Evolutionary conservation across 2,329 filamentous ascomycete genomes (phyloP).

Genomic region (Epichloe scottii): DNA sequence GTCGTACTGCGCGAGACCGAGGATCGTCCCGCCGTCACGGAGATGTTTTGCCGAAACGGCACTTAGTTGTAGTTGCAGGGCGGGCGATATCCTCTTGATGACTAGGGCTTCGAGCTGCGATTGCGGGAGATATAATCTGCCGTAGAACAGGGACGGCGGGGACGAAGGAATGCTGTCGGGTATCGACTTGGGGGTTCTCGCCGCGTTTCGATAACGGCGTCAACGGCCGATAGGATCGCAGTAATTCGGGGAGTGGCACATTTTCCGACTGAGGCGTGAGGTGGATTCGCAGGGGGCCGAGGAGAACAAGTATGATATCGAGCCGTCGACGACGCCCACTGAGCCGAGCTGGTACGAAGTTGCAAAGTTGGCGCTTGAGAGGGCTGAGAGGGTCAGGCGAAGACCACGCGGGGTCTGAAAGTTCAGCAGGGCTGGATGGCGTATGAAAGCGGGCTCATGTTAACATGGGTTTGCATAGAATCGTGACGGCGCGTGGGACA

Average conservation of each 20-base stretch:
- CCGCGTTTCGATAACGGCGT: slow-evolving; percentile 39
- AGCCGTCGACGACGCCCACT: slow-evolving; percentile 85
- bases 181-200: slow-evolving; percentile 6
- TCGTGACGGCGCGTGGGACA: background rate
- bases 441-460: slow-evolving; percentile 3
- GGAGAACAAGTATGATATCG: slow-evolving; percentile 93
- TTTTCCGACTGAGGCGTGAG: slow-evolving; percentile 56
- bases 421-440: slow-evolving; percentile 59
- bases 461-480: slow-evolving; percentile 7
- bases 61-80: slow-evolving; percentile 67
- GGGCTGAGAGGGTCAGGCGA: slow-evolving; percentile 76
- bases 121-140: slow-evolving; percentile 68
- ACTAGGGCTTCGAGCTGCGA: slow-evolving; percentile 81
- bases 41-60: slow-evolving; percentile 62
- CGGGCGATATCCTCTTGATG: slow-evolving; percentile 63
- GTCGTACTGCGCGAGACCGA: slow-evolving; percentile 69
- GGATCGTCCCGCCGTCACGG: slow-evolving; percentile 62
- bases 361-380: slow-evolving; percentile 85
- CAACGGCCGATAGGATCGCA: slow-evolving; percentile 73
- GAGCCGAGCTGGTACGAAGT: slow-evolving; percentile 88
- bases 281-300: slow-evolving; percentile 62
- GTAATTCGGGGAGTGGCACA: slow-evolving; percentile 64
- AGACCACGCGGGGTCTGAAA: slow-evolving; percentile 79
- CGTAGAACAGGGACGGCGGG: slow-evolving; percentile 55
- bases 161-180: slow-evolving; percentile 15